These are phyloP conservation scores for Teratosphaeria epicoccoides DNA, from an alignment of 2,329 filamentous ascomycete species.

Conservation along the genomic window DNA sequence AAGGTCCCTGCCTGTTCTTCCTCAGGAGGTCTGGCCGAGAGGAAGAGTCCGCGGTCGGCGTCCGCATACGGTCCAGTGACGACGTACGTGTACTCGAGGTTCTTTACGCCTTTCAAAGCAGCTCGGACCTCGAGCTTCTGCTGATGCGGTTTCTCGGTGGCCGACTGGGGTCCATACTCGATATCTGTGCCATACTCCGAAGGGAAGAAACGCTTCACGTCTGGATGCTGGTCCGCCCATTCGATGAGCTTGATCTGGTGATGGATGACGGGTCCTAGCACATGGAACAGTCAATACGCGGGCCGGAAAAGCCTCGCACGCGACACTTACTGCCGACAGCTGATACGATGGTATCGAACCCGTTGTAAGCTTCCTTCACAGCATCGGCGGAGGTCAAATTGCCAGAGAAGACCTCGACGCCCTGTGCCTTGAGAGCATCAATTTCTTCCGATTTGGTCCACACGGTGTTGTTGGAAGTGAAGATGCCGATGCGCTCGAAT, in stretches of 20 bases:
- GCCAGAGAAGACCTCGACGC: constrained; percentile 46
- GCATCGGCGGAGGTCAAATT: constrained; percentile 43
- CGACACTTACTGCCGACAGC: constrained; percentile 45
- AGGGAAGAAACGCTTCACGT: constrained; percentile 54
- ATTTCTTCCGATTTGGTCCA: constrained; percentile 41
- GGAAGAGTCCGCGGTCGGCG: constrained; percentile 36
- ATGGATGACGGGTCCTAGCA: constrained; percentile 42
- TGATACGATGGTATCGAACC: constrained; percentile 55
- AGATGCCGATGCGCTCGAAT: constrained; percentile 45
- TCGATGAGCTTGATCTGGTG: constrained; percentile 52
- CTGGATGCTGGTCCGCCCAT: constrained; percentile 44
- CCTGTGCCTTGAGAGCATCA: constrained; percentile 35
- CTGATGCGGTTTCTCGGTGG: constrained; percentile 56
- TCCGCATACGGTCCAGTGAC: constrained; percentile 62
- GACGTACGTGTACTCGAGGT: constrained; percentile 53
- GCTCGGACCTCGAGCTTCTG: constrained; percentile 58
- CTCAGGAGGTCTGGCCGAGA: constrained; percentile 33
- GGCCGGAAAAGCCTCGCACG: neutral
- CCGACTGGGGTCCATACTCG: constrained; percentile 47
- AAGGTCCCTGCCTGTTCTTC: constrained; percentile 44
- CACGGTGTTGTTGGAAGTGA: constrained; percentile 45
- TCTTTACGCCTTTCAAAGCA: constrained; percentile 43
- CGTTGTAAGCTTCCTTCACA: constrained; percentile 45
- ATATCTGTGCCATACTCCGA: constrained; percentile 59
- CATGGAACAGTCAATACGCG: neutral